phyloP scores from a whole-genome alignment of 495 filamentous ascomycete genomes.

The Aspergillus biplanus region DNA sequence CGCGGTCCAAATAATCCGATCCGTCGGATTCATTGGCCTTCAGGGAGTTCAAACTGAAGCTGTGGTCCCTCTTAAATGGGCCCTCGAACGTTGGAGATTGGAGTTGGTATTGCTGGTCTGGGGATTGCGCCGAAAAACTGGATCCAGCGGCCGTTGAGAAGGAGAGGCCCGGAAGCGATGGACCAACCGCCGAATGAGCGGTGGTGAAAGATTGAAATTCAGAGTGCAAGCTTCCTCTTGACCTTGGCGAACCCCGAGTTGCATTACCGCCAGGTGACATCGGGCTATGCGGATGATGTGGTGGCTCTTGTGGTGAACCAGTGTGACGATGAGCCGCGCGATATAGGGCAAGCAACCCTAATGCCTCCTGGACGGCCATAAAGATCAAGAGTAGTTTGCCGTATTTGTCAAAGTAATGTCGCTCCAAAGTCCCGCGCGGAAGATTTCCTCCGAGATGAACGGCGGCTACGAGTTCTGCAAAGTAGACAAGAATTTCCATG shows the following conservation, averaged over 20 bases:
- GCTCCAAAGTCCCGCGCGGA: slow-evolving; percentile 33
- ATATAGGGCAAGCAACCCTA: slow-evolving; percentile 37
- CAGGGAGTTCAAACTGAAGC: slow-evolving; percentile 43
- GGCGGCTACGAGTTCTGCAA: slow-evolving; percentile 44
- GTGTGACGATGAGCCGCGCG: slow-evolving; percentile 8
- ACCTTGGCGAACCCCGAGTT: slow-evolving; percentile 13
- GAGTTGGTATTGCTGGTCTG: slow-evolving; percentile 30
- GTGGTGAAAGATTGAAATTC: slow-evolving; percentile 25
- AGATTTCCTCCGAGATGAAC: slow-evolving; percentile 47
- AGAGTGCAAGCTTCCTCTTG: slow-evolving; percentile 22
- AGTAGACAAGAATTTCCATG: slow-evolving; percentile 48
- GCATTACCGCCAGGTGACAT: not conserved
- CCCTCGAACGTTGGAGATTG: slow-evolving; percentile 20
- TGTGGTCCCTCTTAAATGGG: slow-evolving; percentile 30
- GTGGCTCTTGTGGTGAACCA: slow-evolving; percentile 12
- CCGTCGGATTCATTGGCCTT: slow-evolving; percentile 37
- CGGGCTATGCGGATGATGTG: not conserved
- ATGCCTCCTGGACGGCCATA: slow-evolving; percentile 44
- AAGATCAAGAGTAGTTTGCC: slow-evolving; percentile 47
- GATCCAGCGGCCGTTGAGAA: slow-evolving; percentile 37
- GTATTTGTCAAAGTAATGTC: slow-evolving; percentile 48
- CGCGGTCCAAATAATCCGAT: slow-evolving; percentile 42
- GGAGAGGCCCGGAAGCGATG: slow-evolving; percentile 34
- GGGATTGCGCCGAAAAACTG: slow-evolving; percentile 38
- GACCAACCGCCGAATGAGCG: slow-evolving; percentile 21